Conservation (phyloP, 306 rosid genomes). For the Vigna nakashimae region DNA sequence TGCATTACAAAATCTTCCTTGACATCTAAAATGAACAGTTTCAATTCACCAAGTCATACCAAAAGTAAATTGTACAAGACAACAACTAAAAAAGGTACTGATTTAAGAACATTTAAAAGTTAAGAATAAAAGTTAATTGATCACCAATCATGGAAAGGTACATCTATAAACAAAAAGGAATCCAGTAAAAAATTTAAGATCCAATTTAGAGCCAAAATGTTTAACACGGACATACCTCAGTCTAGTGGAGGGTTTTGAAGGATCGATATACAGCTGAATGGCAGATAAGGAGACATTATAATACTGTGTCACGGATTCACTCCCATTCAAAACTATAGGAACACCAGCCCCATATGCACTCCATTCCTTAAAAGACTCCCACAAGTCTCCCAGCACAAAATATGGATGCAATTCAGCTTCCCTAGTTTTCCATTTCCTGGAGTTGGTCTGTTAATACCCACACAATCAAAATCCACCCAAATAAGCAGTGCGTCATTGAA, state of each 20-base stretch:
- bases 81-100: neutral
- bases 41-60: slow-evolving; percentile 11
- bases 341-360: slow-evolving; percentile 92
- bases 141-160: neutral
- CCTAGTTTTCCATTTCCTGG: slow-evolving; percentile 62
- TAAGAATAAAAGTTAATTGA: neutral
- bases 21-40: neutral
- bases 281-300: slow-evolving; percentile 88
- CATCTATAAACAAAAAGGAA: neutral
- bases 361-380: slow-evolving; percentile 92
- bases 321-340: slow-evolving; percentile 78
- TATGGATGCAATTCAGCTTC: slow-evolving; percentile 68
- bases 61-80: slow-evolving; percentile 24
- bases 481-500: slow-evolving; percentile 23
- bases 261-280: slow-evolving; percentile 80
- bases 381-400: slow-evolving; percentile 85
- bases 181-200: neutral
- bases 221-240: slow-evolving; percentile 50
- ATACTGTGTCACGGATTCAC: slow-evolving; percentile 84
- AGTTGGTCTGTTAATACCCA: slow-evolving; percentile 59
- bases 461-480: slow-evolving; percentile 26
- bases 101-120: neutral
- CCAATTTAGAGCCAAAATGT: slow-evolving; percentile 5
- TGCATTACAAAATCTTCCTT: neutral
- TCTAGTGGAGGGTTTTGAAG: slow-evolving; percentile 64